Percentiles rank a stretch among this genome's conserved stretches.
Evolutionary conservation across 2,329 filamentous ascomycete species (phyloP).

Genomic region (Didymella exigua): DNA sequence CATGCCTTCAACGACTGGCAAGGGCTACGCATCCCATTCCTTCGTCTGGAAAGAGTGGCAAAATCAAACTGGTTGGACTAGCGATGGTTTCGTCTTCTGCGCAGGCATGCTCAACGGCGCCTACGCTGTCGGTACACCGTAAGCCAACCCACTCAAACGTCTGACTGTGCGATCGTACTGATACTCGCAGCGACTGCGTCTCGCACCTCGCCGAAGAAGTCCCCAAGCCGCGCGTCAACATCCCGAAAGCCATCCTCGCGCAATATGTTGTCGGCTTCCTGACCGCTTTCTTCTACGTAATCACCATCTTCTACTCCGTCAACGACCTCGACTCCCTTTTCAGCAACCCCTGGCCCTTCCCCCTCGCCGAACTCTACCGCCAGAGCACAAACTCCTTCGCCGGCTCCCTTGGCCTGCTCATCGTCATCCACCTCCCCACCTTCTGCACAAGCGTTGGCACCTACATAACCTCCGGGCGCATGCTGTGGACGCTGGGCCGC

Average conservation of each 20-base stretch:
- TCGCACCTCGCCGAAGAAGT: slow-evolving; percentile 67
- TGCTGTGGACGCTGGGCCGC: slow-evolving; percentile 66
- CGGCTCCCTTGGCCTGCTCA: slow-evolving; percentile 53
- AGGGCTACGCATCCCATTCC: slow-evolving; percentile 47
- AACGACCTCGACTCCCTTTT: slow-evolving; percentile 63
- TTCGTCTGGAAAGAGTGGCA: slow-evolving; percentile 56
- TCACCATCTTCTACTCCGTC: slow-evolving; percentile 61
- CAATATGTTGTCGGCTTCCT: slow-evolving; percentile 47
- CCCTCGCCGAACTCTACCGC: slow-evolving; percentile 69
- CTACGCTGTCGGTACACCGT: slow-evolving; percentile 68
- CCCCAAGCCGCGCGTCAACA: slow-evolving; percentile 43
- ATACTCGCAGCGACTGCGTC: slow-evolving; percentile 59
- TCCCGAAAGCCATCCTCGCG: slow-evolving; percentile 50
- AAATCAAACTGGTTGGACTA: slow-evolving; percentile 55
- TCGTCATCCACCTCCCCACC: slow-evolving; percentile 61
- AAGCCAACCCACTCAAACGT: slow-evolving; percentile 1
- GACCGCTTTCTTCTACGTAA: slow-evolving; percentile 47
- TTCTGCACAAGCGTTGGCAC: slow-evolving; percentile 60
- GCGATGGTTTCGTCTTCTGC: slow-evolving; percentile 67
- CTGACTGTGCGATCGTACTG: neutral
- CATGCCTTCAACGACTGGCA: slow-evolving; percentile 57
- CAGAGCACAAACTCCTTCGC: slow-evolving; percentile 52
- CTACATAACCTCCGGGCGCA: slow-evolving; percentile 66
- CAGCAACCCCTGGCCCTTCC: slow-evolving; percentile 58
- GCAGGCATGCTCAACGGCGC: slow-evolving; percentile 72